Percentiles rank a stretch among this genome's conserved stretches.
Evolutionary conservation across 495 filamentous ascomycete species (phyloP).

Genomic region (Alectoria sarmentosa): DNA sequence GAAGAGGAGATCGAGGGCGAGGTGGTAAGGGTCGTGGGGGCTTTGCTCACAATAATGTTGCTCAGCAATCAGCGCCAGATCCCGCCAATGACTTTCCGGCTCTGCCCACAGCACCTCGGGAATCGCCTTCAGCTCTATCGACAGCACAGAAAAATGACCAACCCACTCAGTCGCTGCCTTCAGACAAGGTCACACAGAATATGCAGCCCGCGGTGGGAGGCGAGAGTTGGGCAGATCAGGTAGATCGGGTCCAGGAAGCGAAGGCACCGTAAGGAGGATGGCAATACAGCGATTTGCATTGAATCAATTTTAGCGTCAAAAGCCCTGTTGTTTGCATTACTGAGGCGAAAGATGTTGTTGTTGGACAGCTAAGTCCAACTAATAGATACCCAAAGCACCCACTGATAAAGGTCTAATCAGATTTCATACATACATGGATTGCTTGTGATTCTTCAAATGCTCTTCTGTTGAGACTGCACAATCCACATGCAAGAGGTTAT

Average conservation of each 20-base stretch:
- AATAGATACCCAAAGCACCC: slow-evolving; percentile 2
- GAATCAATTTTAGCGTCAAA: background rate
- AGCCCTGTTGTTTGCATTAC: background rate
- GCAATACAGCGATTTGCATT: background rate
- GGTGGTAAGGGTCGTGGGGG: slow-evolving; percentile 21
- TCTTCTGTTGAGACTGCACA: background rate
- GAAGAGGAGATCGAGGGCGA: slow-evolving; percentile 20
- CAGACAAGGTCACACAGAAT: slow-evolving; percentile 23
- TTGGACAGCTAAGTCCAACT: background rate
- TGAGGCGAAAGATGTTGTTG: background rate
- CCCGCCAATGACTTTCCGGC: slow-evolving; percentile 35
- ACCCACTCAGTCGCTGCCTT: slow-evolving; percentile 15
- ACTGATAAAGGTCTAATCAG: background rate
- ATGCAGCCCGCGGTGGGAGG: slow-evolving; percentile 4
- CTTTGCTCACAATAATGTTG: slow-evolving; percentile 19
- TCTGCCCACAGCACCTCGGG: slow-evolving; percentile 30
- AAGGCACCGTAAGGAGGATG: slow-evolving; percentile 11
- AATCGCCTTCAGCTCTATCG: slow-evolving; percentile 32
- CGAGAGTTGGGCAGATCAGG: slow-evolving; percentile 38
- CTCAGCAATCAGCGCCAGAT: slow-evolving; percentile 14
- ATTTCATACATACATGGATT: background rate
- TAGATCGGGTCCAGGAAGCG: slow-evolving; percentile 34
- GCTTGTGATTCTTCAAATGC: background rate
- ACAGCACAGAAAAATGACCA: slow-evolving; percentile 28
- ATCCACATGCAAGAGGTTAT: slow-evolving; percentile 4